Evolutionary conservation across 2,329 filamentous ascomycete genomes (phyloP).

Genomic region (Aspergillus caelatus): DNA sequence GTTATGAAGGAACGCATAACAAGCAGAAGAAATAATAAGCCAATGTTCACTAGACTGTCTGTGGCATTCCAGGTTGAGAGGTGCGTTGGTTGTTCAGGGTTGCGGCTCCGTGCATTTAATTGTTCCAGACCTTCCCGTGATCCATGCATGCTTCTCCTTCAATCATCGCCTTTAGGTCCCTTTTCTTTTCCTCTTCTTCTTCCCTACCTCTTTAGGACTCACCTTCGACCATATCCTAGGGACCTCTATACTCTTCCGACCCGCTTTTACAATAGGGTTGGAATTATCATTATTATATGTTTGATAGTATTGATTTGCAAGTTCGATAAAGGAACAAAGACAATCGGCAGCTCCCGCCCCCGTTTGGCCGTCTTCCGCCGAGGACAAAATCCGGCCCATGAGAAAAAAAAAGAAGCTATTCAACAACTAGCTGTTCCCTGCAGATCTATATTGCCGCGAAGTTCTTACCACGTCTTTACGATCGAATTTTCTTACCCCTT

Average conservation of each 20-base stretch:
- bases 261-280: neutral
- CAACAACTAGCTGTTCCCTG: slow-evolving; percentile 11
- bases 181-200: slow-evolving; percentile 9
- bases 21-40: neutral
- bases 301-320: neutral
- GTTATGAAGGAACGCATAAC: neutral
- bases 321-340: neutral
- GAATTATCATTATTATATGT: neutral
- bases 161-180: slow-evolving; percentile 5
- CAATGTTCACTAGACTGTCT: neutral
- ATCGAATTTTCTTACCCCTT: neutral
- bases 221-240: neutral
- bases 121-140: slow-evolving; percentile 9
- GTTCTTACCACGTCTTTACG: neutral
- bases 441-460: slow-evolving; percentile 6
- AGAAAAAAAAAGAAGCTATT: slow-evolving; percentile 9
- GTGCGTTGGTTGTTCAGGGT: neutral
- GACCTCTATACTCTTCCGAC: neutral
- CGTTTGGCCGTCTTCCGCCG: slow-evolving; percentile 7
- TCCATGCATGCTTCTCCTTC: slow-evolving; percentile 19
- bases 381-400: slow-evolving; percentile 7
- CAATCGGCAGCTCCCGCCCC: slow-evolving; percentile 5
- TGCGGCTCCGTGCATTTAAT: slow-evolving; percentile 9
- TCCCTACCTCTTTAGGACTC: slow-evolving; percentile 1
- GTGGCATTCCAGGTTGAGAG: neutral